phyloP scores from a whole-genome alignment of 345 rosid genomes.

The Corchorus capsularis region DNA sequence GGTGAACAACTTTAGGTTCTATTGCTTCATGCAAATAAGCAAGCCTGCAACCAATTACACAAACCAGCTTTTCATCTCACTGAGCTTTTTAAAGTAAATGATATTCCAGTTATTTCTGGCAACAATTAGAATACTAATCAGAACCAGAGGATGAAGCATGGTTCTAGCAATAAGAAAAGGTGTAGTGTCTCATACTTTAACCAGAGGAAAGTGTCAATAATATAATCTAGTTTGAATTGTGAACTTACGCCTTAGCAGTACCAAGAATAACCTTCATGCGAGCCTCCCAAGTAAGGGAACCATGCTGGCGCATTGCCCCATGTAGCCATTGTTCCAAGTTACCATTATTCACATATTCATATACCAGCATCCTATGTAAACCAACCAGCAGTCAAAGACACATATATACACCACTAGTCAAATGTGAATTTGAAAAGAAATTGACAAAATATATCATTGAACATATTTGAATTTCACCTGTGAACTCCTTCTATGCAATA shows the following conservation, averaged over 20 bases:
- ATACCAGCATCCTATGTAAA: slow-evolving; percentile 69
- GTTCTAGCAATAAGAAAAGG: background rate
- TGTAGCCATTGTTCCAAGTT: slow-evolving; percentile 88
- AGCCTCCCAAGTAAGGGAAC: slow-evolving; percentile 78
- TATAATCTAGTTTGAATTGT: slow-evolving; percentile 13
- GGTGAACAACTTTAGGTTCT: slow-evolving; percentile 95
- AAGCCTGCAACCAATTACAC: slow-evolving; percentile 57
- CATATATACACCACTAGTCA: background rate
- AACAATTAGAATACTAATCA: background rate
- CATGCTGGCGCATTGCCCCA: slow-evolving; percentile 64
- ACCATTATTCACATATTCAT: slow-evolving; percentile 86
- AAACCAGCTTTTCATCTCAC: slow-evolving; percentile 9
- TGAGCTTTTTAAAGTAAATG: background rate
- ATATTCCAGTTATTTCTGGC: slow-evolving; percentile 2
- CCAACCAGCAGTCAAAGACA: slow-evolving; percentile 16
- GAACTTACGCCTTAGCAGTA: slow-evolving; percentile 89
- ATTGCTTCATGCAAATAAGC: slow-evolving; percentile 98
- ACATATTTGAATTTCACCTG: slow-evolving; percentile 47
- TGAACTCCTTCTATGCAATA: slow-evolving; percentile 92
- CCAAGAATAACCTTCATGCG: slow-evolving; percentile 78
- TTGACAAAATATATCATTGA: slow-evolving; percentile 4
- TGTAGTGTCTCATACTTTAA: background rate
- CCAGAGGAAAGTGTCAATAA: background rate
- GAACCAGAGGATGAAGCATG: background rate
- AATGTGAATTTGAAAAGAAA: background rate